These are phyloP conservation scores for Effrenium voratum DNA, from an alignment of 73 alveolate species.

Conservation along the genomic window DNA sequence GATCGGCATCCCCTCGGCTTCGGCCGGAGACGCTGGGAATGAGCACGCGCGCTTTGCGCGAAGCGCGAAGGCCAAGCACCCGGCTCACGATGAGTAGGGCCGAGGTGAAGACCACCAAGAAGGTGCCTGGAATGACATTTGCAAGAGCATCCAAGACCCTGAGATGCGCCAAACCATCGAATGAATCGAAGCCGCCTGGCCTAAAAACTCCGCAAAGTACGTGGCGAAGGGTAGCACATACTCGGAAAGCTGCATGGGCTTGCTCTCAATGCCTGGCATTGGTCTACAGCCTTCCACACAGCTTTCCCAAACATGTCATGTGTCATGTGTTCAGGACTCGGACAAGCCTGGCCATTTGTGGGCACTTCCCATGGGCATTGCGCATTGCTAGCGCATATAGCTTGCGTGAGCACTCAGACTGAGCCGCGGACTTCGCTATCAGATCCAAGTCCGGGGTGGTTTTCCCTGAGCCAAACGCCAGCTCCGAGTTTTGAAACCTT, in stretches of 20 bases:
- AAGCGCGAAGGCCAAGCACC: not conserved
- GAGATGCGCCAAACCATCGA: no score
- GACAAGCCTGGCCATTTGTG: no score
- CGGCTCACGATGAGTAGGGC: conserved; percentile 30
- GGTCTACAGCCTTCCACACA: no score
- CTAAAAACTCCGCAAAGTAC: conserved; percentile 64
- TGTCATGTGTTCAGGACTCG: no score
- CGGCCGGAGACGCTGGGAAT: no score
- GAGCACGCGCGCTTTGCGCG: not conserved
- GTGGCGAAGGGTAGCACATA: conserved; percentile 85
- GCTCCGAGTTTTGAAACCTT: no score
- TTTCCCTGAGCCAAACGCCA: no score
- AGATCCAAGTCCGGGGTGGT: conserved; percentile 32
- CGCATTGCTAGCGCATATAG: not conserved
- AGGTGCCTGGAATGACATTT: conserved; percentile 6
- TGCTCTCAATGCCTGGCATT: not conserved
- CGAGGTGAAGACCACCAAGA: conserved; percentile 52
- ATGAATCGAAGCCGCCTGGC: not conserved
- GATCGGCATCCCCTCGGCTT: conserved; percentile 41
- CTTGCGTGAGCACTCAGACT: not conserved
- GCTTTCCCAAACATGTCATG: no score
- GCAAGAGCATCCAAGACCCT: not conserved
- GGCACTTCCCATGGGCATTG: no score
- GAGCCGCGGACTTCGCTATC: conserved; percentile 40
- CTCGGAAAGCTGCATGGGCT: conserved; percentile 83